Percentiles rank a stretch among this genome's conserved stretches.
Conservation (phyloP, 1,139 yeast genomes). For the Diutina sp. region DNA sequence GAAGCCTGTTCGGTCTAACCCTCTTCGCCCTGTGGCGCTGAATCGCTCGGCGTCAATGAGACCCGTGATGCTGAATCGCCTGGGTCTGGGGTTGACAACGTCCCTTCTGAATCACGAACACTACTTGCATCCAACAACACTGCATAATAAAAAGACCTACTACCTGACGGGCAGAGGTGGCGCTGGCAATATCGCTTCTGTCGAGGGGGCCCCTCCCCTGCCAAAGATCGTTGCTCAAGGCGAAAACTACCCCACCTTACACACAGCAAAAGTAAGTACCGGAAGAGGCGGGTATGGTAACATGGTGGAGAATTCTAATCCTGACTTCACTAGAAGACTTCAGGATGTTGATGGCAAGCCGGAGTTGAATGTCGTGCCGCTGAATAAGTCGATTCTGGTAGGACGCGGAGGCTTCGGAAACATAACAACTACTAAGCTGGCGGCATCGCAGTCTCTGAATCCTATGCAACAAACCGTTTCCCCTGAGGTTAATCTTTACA, state of each 20-base stretch:
- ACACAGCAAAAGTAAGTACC: conserved; percentile 49
- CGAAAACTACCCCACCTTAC: conserved; percentile 49
- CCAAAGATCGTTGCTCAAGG: conserved; percentile 50
- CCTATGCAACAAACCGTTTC: conserved; percentile 3
- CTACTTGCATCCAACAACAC: background rate
- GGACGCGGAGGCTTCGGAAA: conserved; percentile 29
- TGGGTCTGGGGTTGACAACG: background rate
- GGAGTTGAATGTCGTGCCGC: conserved; percentile 7
- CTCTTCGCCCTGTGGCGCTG: background rate
- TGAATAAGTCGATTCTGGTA: conserved; percentile 7
- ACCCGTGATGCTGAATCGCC: background rate
- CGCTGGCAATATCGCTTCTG: conserved; percentile 52
- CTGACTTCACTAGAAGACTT: conserved; percentile 45
- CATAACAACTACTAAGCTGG: conserved; percentile 13
- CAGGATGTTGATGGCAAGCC: conserved; percentile 49
- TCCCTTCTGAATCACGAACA: background rate
- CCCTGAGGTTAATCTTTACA: conserved; percentile 5
- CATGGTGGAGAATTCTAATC: conserved; percentile 55
- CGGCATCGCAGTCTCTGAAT: conserved; percentile 6
- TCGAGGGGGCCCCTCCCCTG: conserved; percentile 24
- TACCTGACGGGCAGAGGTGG: conserved; percentile 76
- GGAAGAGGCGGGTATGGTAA: conserved; percentile 81
- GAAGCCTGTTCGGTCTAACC: background rate
- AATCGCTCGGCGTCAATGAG: background rate
- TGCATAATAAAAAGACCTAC: conserved; percentile 17